Evolutionary conservation across 768 basidiomycete species (phyloP).

Genomic region (Tylopilus intermedius): DNA sequence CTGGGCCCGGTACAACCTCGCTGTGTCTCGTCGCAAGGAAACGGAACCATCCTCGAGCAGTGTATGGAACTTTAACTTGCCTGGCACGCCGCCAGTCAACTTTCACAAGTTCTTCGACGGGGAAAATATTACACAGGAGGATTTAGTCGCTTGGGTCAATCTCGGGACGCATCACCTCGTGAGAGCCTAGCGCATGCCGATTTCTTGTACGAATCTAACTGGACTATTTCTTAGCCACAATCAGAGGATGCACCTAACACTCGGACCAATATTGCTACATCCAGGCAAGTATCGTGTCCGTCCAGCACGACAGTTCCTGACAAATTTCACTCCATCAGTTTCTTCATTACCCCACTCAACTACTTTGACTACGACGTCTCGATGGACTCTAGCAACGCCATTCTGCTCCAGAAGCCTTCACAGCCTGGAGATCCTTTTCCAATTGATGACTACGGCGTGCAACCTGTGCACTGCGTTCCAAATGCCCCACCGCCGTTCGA

Average conservation of each 20-base stretch:
- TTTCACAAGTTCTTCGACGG: conserved; percentile 62
- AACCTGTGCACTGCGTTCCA: conserved; percentile 37
- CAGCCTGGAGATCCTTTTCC: conserved; percentile 35
- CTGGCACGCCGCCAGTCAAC: conserved; percentile 50
- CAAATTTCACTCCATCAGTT: conserved; percentile 29
- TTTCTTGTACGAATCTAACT: neutral
- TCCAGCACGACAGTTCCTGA: neutral
- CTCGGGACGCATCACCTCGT: conserved; percentile 64
- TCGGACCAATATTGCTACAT: conserved; percentile 50
- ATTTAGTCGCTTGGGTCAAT: conserved; percentile 64
- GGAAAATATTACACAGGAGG: conserved; percentile 59
- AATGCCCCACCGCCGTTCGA: conserved; percentile 34
- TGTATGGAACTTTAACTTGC: conserved; percentile 62
- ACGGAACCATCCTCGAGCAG: conserved; percentile 53
- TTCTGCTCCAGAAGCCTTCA: conserved; percentile 40
- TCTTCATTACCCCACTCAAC: conserved; percentile 58
- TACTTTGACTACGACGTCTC: conserved; percentile 62
- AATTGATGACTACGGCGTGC: conserved; percentile 52
- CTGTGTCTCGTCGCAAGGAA: conserved; percentile 55
- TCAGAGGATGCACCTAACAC: conserved; percentile 64
- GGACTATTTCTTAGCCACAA: conserved; percentile 38
- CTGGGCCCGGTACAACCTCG: conserved; percentile 62
- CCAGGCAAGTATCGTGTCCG: conserved; percentile 35
- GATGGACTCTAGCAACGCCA: conserved; percentile 51
- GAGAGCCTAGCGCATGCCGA: neutral